phyloP scores from a whole-genome alignment of 1,284 basidiomycete species.

The Boletus smithii region DNA sequence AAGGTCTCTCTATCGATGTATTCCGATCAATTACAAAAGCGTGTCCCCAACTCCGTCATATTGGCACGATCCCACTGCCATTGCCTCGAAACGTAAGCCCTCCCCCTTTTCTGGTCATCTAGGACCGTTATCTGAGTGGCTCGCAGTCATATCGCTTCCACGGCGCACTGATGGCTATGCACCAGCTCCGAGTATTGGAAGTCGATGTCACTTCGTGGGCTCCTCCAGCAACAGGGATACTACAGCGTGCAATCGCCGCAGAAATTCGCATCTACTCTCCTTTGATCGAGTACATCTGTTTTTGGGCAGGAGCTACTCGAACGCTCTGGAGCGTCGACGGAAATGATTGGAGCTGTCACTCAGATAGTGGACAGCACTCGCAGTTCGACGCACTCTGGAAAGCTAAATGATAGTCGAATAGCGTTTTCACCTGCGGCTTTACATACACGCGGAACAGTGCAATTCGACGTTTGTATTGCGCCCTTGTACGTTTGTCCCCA shows the following conservation, averaged over 20 bases:
- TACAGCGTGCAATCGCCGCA: conserved; percentile 32
- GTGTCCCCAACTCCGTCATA: conserved; percentile 33
- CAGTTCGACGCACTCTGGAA: conserved; percentile 33
- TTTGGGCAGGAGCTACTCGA: conserved; percentile 28
- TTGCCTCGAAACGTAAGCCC: conserved; percentile 30
- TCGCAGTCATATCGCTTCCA: conserved; percentile 29
- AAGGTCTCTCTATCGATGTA: conserved; percentile 23
- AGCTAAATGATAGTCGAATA: too few relatives aligned
- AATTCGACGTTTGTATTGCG: conserved; percentile 21
- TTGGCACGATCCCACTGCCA: conserved; percentile 34
- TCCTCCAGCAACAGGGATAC: conserved; percentile 23
- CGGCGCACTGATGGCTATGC: conserved; percentile 27
- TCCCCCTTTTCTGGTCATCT: conserved; percentile 8
- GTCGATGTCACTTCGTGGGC: conserved; percentile 29
- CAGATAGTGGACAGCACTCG: conserved; percentile 27
- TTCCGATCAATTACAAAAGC: conserved; percentile 34
- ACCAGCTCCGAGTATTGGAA: conserved; percentile 29
- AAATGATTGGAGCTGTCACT: conserved; percentile 34
- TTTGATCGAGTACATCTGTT: conserved; percentile 30
- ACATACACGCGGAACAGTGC: conserved; percentile 26
- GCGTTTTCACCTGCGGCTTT: conserved; percentile 22
- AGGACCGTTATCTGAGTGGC: conserved; percentile 23
- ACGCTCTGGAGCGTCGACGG: conserved; percentile 34
- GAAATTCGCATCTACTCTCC: conserved; percentile 33
- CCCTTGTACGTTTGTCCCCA: conserved; percentile 27